Evolutionary conservation across 495 filamentous ascomycete genomes (phyloP), one percentile per base, ranked within the genome.

Genomic region (Elaphomyces granulatus): DNA sequence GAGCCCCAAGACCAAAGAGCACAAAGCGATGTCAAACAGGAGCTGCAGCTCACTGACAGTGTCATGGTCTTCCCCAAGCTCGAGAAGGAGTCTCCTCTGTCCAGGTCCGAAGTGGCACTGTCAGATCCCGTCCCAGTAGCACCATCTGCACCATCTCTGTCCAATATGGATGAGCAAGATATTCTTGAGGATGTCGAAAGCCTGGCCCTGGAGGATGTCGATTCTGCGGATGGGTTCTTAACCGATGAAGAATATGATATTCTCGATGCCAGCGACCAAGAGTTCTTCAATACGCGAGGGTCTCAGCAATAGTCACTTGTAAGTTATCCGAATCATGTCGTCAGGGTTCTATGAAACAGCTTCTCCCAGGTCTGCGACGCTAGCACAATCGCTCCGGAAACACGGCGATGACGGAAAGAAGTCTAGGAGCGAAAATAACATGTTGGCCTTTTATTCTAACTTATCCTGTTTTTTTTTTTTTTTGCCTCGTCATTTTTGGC

Each of bases 221-320:
- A 61, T 14, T 65, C 67, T 8, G 64, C 68, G n/a, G 59, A 64
- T 37, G 81, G 77, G 6, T 94, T 92, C 68, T 58, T 92, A 60
- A 95, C 92, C 9, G 90, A 98, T 47, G 90, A 96, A 50, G 90
- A 98, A 63, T 98, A 94, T 50, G 90, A 98, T 46, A 80, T 96
- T 45, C 78, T 96, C 19, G 84, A 93, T 63, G 92, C 87, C 16
- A 92, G 83, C 43, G 92, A 96, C 45, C 87, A 94, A 52, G 90
- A 98, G 56, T 80, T 71, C 43, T 54, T 79, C 41, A 68, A 63
- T 26, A 28, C n/a, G n/a, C n/a, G n/a, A n/a, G n/a, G n/a, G n/a
- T n/a, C n/a, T n/a, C n/a, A n/a, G n/a, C n/a, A n/a, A n/a, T n/a
- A n/a, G n/a, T n/a, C n/a, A n/a, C n/a, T n/a, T n/a, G n/a, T n/a